Evolutionary conservation across 805 yeast species (phyloP), one percentile per base, ranked within the genome.

Genomic region (Candida schatavii): DNA sequence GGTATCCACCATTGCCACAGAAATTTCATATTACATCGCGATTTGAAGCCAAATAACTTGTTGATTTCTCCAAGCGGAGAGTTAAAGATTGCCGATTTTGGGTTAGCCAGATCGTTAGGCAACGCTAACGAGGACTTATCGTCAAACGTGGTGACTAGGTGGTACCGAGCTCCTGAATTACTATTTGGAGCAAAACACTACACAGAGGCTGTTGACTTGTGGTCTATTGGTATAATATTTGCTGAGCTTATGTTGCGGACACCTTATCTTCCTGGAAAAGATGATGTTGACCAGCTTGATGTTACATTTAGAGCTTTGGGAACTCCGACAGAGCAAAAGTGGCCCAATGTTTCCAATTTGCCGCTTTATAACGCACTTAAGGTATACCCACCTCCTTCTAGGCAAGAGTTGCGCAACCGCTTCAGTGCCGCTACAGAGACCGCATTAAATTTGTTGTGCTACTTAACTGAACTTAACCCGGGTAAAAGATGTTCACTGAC

Each of bases 1-100:
- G 99, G 99, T 3, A 77, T 93, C 3, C 93, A 91, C 57, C 98
- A 93, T 57, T 89, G 97, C 57, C 99, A 93, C 58, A 72, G 99
- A 44, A 87, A 90, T 56, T 85, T 81, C 51, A 85, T 93, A 17
- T 66, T 93, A 39, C 99, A 93, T 57, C 77, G 99, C 49, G 98
- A 91, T 70, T 72, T 91, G 51, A 91, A 91, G 60, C 98, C 98
- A 11, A 88, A 87, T 60, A 93, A 93, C 64, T 72, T 93, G 66
- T 69, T 93, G 42, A 68, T 93, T 28, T 85, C 96, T 0, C 93
- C 96, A 0, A 78, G 77, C 45, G 99, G 99, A 0, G 81, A 85
- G 48, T 71, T 93, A 46, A 93, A 93, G 60, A 75, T 93, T 46
- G 99, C 99, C 2, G 99, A 93, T 87, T 93, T 93, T 69, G 99